phyloP scores from a whole-genome alignment of 2,329 filamentous ascomycete species.

The Botrytis aclada region DNA sequence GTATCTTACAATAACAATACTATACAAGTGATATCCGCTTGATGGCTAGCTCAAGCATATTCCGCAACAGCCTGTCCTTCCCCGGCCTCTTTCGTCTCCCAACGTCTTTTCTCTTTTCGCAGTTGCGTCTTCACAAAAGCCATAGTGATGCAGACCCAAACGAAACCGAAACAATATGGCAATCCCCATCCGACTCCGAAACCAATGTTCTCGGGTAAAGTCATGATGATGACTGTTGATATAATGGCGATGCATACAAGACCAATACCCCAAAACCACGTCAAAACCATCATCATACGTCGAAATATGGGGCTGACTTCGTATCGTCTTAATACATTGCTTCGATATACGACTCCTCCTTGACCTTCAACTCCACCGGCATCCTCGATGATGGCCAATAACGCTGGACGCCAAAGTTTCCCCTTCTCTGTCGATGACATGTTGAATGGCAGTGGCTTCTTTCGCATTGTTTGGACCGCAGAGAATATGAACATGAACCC shows the following conservation, averaged over 20 bases:
- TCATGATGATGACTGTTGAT: constrained; percentile 31
- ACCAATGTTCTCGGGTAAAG: constrained; percentile 26
- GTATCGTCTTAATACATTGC: constrained; percentile 31
- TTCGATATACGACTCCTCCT: constrained; percentile 31
- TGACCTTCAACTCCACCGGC: constrained; percentile 31
- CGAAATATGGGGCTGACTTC: constrained; percentile 31
- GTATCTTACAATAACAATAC: constrained; percentile 4
- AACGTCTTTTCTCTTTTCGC: constrained; percentile 26
- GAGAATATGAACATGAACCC: constrained; percentile 29
- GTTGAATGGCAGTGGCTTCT: constrained; percentile 29
- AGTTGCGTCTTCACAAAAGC: constrained; percentile 27
- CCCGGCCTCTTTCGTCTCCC: constrained; percentile 23
- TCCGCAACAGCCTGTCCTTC: constrained; percentile 18
- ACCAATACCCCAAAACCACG: constrained; percentile 36
- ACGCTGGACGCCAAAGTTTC: constrained; percentile 28
- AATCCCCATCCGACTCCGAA: constrained; percentile 35
- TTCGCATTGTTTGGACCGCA: constrained; percentile 27
- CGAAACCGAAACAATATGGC: constrained; percentile 27
- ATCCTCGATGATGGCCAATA: constrained; percentile 32
- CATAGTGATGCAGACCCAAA: constrained; percentile 25
- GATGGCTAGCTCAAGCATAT: constrained; percentile 2
- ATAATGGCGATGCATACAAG: constrained; percentile 30
- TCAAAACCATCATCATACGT: constrained; percentile 30
- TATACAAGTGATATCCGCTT: neutral
- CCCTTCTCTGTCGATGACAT: constrained; percentile 35